phyloP scores from a whole-genome alignment of 768 basidiomycete species.

The Lactarius indigo region DNA sequence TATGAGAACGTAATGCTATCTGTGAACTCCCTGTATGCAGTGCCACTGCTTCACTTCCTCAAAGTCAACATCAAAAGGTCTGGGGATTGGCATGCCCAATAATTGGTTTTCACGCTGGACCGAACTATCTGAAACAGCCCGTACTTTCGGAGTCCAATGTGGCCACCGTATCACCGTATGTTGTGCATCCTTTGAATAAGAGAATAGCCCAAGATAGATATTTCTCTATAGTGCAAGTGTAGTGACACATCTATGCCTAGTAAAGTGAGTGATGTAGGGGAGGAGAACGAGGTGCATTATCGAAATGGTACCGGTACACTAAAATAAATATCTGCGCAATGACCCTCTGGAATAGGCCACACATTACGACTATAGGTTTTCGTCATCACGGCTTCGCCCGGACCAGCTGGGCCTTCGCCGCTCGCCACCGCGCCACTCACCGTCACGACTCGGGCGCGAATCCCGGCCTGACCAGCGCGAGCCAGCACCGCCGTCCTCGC shows the following conservation, averaged over 20 bases:
- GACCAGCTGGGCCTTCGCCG: neutral
- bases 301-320: conserved; percentile 6
- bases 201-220: neutral
- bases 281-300: conserved; percentile 5
- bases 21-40: neutral
- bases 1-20: neutral
- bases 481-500: neutral
- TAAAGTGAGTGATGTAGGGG: conserved; percentile 6
- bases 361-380: neutral
- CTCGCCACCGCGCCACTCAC: neutral
- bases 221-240: neutral
- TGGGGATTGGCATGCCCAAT: neutral
- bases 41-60: neutral
- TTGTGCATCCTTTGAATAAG: neutral
- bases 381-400: neutral
- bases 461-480: neutral
- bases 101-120: too few species aligned
- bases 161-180: too few species aligned
- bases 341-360: neutral
- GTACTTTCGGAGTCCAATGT: neutral
- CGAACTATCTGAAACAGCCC: too few species aligned
- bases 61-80: neutral
- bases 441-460: conserved; percentile 3
- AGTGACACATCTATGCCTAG: conserved; percentile 1
- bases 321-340: neutral